Evolutionary conservation across 179 eudicot genomes (phyloP).

Genomic region (Dionaea muscipula): DNA sequence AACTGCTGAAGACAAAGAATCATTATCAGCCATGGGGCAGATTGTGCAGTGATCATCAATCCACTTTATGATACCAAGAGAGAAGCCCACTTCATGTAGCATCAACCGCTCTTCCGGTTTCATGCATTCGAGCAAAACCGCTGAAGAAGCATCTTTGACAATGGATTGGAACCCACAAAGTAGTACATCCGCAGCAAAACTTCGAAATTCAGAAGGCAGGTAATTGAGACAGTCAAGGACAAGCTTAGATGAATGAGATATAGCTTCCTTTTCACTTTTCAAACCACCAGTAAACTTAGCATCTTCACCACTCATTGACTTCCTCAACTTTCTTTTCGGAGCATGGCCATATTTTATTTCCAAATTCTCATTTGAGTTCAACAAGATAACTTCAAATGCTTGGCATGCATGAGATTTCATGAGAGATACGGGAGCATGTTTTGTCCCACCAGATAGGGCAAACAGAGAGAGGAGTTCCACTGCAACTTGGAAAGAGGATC

Average conservation of each 20-base stretch:
- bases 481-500: conserved; percentile 65
- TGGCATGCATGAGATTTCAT: conserved; percentile 58
- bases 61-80: conserved; percentile 81
- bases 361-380: conserved; percentile 19
- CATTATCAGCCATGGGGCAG: conserved; percentile 22
- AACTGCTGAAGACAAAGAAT: conserved; percentile 14
- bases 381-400: conserved; percentile 58
- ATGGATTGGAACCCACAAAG: conserved; percentile 57
- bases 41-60: conserved; percentile 50
- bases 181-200: conserved; percentile 66
- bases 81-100: conserved; percentile 80
- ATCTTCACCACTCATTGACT: conserved; percentile 12
- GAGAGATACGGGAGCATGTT: conserved; percentile 53
- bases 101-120: conserved; percentile 48
- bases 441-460: conserved; percentile 63
- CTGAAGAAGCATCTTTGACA: conserved; percentile 50
- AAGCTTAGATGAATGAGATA: conserved; percentile 34
- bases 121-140: conserved; percentile 49
- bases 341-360: conserved; percentile 12
- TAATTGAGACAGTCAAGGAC: conserved; percentile 62
- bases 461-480: conserved; percentile 57
- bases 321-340: conserved; percentile 11
- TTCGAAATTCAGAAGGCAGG: conserved; percentile 61
- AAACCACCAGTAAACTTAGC: conserved; percentile 13
- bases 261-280: conserved; percentile 16